Percentiles rank a stretch among this genome's conserved stretches.
Conservation (phyloP, 768 basidiomycete genomes). For the Naematelia encephala region DNA sequence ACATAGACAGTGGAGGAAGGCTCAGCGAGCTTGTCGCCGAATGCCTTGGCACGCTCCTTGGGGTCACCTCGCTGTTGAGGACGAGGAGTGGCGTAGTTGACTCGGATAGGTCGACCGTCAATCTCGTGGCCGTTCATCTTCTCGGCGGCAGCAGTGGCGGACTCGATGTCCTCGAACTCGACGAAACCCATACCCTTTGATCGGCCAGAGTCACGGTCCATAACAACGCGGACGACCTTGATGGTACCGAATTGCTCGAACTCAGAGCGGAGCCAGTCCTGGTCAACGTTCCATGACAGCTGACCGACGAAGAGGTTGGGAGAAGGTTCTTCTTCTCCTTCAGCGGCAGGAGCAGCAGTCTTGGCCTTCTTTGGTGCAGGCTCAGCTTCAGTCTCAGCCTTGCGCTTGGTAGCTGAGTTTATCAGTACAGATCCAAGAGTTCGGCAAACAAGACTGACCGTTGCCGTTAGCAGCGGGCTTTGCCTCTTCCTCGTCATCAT, state of each 20-base stretch:
- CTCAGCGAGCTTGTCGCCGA: constrained; percentile 64
- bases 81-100: constrained; percentile 71
- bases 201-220: constrained; percentile 53
- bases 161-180: constrained; percentile 56
- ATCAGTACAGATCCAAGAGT: constrained; percentile 14
- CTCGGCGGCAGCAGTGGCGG: constrained; percentile 68
- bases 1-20: constrained; percentile 80
- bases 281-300: constrained; percentile 94
- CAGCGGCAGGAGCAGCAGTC: constrained; percentile 54
- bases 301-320: constrained; percentile 85
- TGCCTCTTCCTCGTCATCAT: constrained; percentile 7
- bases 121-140: constrained; percentile 79
- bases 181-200: constrained; percentile 59
- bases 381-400: constrained; percentile 64
- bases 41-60: constrained; percentile 67
- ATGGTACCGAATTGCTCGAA: constrained; percentile 87
- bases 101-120: constrained; percentile 81
- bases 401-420: constrained; percentile 64
- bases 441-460: not conserved
- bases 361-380: constrained; percentile 78
- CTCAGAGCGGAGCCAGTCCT: constrained; percentile 87
- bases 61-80: constrained; percentile 58
- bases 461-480: constrained; percentile 4
- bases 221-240: constrained; percentile 76
- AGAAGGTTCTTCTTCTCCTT: constrained; percentile 54